These are phyloP conservation scores for Fusarium sp. DNA, from an alignment of 2,329 filamentous ascomycete genomes.

Conservation along the genomic window DNA sequence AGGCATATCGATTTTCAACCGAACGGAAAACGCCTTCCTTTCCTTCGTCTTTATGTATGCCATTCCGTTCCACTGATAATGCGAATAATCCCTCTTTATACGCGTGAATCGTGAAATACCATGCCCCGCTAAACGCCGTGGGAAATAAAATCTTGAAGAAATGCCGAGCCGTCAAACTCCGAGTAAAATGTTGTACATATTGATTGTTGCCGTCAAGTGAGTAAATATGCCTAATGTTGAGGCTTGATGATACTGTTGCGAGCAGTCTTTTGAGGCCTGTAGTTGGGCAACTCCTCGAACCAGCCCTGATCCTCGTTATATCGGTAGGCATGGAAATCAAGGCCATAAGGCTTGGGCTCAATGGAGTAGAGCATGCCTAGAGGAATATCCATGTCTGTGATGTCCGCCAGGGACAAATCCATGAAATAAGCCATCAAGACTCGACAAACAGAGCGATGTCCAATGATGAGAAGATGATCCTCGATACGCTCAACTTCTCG, in stretches of 20 bases:
- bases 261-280: conserved; percentile 71
- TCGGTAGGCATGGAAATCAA: conserved; percentile 94
- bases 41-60: conserved; percentile 39
- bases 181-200: conserved; percentile 39
- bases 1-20: conserved; percentile 46
- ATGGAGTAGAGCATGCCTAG: conserved; percentile 94
- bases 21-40: conserved; percentile 46
- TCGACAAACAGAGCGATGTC: conserved; percentile 90
- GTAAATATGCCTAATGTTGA: not conserved
- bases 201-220: conserved; percentile 15
- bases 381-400: conserved; percentile 93
- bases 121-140: conserved; percentile 40
- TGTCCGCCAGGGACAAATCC: conserved; percentile 88
- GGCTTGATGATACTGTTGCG: conserved; percentile 47
- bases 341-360: conserved; percentile 96
- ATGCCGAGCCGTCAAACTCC: conserved; percentile 16
- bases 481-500: conserved; percentile 97
- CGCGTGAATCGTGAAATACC: conserved; percentile 38
- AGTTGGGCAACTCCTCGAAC: conserved; percentile 89
- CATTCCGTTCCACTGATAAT: conserved; percentile 46
- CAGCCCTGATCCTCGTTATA: conserved; percentile 82
- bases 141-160: conserved; percentile 9
- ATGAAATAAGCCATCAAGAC: conserved; percentile 97
- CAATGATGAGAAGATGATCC: conserved; percentile 92
- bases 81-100: conserved; percentile 40